phyloP scores from a whole-genome alignment of 495 filamentous ascomycete species.

The Neurospora cerealis region DNA sequence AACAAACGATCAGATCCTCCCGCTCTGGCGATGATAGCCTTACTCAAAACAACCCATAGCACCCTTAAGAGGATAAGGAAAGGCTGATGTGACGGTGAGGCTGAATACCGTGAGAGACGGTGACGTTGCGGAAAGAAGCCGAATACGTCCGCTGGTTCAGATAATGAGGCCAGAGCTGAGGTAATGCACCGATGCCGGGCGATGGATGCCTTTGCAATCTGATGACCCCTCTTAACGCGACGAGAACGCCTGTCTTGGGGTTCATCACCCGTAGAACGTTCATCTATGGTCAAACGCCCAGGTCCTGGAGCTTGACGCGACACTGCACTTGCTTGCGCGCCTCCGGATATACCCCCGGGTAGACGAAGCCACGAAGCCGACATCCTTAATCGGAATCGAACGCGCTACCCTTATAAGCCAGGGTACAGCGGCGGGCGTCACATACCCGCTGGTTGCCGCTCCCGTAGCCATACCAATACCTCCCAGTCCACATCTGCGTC shows the following conservation, averaged over 20 bases:
- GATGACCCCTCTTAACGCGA: not conserved
- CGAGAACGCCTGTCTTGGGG: not conserved
- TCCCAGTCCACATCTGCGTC: not conserved
- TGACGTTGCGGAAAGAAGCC: not conserved
- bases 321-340: conserved; percentile 12
- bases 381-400: not conserved
- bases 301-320: not conserved
- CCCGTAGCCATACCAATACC: not conserved
- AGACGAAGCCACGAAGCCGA: not conserved
- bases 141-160: not conserved
- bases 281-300: not conserved
- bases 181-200: not conserved
- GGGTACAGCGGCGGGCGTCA: not conserved
- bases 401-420: not conserved
- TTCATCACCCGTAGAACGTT: not conserved
- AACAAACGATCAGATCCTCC: not conserved
- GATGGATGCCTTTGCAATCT: not conserved
- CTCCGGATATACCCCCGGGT: not conserved
- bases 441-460: not conserved
- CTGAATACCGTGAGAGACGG: not conserved
- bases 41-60: not conserved
- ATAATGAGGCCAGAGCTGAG: not conserved
- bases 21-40: not conserved
- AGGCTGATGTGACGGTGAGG: not conserved
- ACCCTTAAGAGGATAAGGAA: not conserved